phyloP scores from a whole-genome alignment of 768 basidiomycete species.

The Hericium coralloides region DNA sequence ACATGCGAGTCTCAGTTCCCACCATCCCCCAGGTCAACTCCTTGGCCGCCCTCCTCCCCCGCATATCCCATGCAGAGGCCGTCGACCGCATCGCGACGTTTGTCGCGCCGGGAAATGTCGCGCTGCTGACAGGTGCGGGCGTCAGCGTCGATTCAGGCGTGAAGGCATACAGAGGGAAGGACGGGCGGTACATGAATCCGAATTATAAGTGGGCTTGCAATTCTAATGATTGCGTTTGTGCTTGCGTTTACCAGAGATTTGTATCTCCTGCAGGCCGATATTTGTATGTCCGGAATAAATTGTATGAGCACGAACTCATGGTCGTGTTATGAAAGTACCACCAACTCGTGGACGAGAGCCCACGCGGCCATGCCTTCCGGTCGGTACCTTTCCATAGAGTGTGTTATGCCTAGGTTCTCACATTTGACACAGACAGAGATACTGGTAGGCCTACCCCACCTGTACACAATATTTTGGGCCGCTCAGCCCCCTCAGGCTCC shows the following conservation, averaged over 20 bases:
- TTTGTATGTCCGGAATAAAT: conserved; percentile 8
- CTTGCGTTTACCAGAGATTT: no score
- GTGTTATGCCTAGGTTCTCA: background rate
- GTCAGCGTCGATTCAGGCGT: conserved; percentile 96
- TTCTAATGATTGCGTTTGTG: background rate
- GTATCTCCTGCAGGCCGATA: conserved; percentile 13
- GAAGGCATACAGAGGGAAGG: conserved; percentile 80
- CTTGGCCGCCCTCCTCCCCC: conserved; percentile 27
- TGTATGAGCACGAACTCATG: no score
- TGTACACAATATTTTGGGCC: background rate
- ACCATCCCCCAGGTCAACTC: conserved; percentile 52
- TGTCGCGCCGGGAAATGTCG: conserved; percentile 57
- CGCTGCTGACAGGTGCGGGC: conserved; percentile 83
- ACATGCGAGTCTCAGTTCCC: conserved; percentile 75
- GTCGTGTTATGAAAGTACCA: conserved; percentile 43
- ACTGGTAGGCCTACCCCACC: conserved; percentile 44
- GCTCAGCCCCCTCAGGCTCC: conserved; percentile 32
- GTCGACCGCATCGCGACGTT: conserved; percentile 56
- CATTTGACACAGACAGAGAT: conserved; percentile 54
- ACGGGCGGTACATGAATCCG: conserved; percentile 86
- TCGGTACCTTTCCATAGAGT: conserved; percentile 21
- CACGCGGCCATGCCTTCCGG: conserved; percentile 66
- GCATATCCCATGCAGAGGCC: conserved; percentile 41
- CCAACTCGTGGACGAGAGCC: conserved; percentile 67
- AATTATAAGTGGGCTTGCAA: conserved; percentile 62